These are phyloP conservation scores for Saitozyma sp. DNA, from an alignment of 768 basidiomycete genomes.

Conservation along the genomic window DNA sequence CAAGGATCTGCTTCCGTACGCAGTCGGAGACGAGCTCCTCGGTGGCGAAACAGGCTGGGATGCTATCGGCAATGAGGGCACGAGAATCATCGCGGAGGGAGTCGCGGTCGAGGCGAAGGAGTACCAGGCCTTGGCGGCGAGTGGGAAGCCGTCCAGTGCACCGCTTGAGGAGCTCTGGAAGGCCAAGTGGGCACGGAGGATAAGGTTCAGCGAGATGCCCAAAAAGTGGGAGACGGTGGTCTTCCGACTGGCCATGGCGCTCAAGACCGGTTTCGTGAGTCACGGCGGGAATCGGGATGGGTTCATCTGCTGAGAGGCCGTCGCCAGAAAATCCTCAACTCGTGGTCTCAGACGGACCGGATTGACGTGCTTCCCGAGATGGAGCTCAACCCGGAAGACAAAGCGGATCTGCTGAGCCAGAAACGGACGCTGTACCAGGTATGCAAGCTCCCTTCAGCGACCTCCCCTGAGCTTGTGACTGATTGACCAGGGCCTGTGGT, in stretches of 20 bases:
- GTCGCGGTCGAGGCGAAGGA: slow-evolving; percentile 18
- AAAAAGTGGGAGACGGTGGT: slow-evolving; percentile 29
- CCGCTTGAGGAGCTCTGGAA: slow-evolving; percentile 21
- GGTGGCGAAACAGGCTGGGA: slow-evolving; percentile 37
- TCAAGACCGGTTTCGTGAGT: slow-evolving; percentile 41
- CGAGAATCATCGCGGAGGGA: slow-evolving; percentile 20
- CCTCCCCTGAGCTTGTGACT: background rate
- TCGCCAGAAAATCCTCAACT: slow-evolving; percentile 25
- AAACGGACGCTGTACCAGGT: slow-evolving; percentile 41
- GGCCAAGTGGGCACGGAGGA: slow-evolving; percentile 24
- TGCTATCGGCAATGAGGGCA: slow-evolving; percentile 23
- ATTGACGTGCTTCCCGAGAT: slow-evolving; percentile 27
- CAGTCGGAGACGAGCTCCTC: slow-evolving; percentile 33
- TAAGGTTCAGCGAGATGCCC: slow-evolving; percentile 22
- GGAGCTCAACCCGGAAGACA: slow-evolving; percentile 26
- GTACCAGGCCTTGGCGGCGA: slow-evolving; percentile 10
- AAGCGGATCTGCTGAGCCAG: slow-evolving; percentile 17
- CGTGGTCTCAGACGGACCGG: slow-evolving; percentile 41
- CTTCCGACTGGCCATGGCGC: slow-evolving; percentile 27
- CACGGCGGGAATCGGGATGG: too few relatives aligned
- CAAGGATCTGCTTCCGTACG: slow-evolving; percentile 35
- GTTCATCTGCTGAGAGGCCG: too few relatives aligned
- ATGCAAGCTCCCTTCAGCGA: background rate
- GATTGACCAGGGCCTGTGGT: slow-evolving; percentile 64
- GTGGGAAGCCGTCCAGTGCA: background rate